Evolutionary conservation across 305 asterid genomes (phyloP).

Genomic region (Fraxinus platypoda): DNA sequence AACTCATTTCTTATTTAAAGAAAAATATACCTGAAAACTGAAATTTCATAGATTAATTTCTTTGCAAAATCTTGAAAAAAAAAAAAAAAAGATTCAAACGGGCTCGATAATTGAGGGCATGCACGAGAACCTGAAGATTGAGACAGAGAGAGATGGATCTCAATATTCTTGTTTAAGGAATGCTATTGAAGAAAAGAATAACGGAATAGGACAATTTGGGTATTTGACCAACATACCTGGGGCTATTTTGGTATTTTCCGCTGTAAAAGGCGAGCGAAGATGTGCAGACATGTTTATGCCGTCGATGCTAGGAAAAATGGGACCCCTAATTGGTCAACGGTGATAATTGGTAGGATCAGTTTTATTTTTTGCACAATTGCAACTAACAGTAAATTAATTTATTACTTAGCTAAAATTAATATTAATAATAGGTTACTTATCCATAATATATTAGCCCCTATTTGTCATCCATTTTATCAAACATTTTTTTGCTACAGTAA

Average conservation of each 20-base stretch:
- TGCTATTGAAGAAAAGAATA: slow-evolving; percentile 40
- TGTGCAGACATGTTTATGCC: slow-evolving; percentile 4
- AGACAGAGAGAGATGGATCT: slow-evolving; percentile 13
- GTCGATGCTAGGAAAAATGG: too few relatives aligned
- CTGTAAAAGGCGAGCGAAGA: slow-evolving; percentile 12
- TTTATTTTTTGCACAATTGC: too few relatives aligned
- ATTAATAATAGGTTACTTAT: too few relatives aligned
- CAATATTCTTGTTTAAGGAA: slow-evolving; percentile 23
- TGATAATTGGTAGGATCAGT: too few relatives aligned
- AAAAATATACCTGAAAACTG: not conserved
- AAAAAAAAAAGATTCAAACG: not conserved
- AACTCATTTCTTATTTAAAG: not conserved
- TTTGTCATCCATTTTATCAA: too few relatives aligned
- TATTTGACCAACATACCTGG: not conserved
- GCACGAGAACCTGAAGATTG: slow-evolving; percentile 28
- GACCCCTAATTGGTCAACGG: too few relatives aligned
- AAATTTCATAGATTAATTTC: not conserved
- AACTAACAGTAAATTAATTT: too few relatives aligned
- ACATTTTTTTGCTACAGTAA: too few relatives aligned
- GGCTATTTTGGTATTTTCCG: not conserved
- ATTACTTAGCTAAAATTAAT: too few relatives aligned
- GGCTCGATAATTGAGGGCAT: slow-evolving; percentile 32
- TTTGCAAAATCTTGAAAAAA: not conserved
- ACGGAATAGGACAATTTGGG: slow-evolving; percentile 53
- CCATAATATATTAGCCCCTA: too few relatives aligned